Evolutionary conservation across 306 rosid genomes (phyloP).

Genomic region (Trichosanthes truncata): DNA sequence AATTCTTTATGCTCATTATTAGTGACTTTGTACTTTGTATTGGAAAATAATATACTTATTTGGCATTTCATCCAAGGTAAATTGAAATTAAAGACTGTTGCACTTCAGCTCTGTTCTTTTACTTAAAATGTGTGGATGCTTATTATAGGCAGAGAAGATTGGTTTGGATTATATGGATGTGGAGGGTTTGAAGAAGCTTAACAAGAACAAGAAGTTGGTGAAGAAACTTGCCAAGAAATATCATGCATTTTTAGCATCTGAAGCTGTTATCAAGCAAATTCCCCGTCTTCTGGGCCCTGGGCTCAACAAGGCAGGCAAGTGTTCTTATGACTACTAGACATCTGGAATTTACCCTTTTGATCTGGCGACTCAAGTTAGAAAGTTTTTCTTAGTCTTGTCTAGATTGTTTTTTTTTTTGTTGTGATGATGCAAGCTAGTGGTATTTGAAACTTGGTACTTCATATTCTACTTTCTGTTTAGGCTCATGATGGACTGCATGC

Average conservation of each 20-base stretch:
- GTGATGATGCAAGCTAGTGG: not conserved
- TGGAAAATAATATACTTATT: not conserved
- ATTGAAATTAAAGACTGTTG: not conserved
- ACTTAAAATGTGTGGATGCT: not conserved
- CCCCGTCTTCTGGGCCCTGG: conserved; percentile 90
- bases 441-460: not conserved
- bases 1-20: not conserved
- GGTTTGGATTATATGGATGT: conserved; percentile 78
- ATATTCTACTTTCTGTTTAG: not conserved
- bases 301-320: conserved; percentile 89
- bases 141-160: conserved; percentile 61
- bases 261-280: conserved; percentile 78
- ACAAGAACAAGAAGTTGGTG: conserved; percentile 71
- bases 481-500: not conserved
- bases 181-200: conserved; percentile 63
- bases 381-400: not conserved
- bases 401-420: not conserved
- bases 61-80: not conserved
- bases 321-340: not conserved
- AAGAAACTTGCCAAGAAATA: conserved; percentile 71
- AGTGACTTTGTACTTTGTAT: not conserved
- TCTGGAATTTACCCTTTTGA: not conserved
- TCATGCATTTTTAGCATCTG: conserved; percentile 84
- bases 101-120: not conserved
- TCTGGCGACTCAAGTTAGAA: not conserved